A percentile compares a stretch with the other conserved stretches of the same genome.
Evolutionary conservation across 495 filamentous ascomycete species (phyloP).

Genomic region (Chaetomium cochliodes): DNA sequence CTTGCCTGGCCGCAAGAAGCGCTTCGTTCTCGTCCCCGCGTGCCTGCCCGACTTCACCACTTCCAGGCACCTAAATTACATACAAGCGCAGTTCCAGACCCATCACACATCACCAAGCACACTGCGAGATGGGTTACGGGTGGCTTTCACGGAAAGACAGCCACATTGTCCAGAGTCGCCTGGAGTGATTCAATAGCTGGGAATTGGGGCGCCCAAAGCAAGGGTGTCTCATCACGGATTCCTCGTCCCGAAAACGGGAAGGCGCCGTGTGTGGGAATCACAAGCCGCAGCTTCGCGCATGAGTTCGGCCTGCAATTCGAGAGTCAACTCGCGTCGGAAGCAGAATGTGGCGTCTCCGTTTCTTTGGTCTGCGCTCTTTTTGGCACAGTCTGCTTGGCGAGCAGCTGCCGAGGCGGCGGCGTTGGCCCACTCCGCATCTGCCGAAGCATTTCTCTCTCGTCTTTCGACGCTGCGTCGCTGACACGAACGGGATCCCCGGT

Average conservation of each 20-base stretch:
- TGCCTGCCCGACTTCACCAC: too few species aligned
- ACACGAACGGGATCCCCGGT: not conserved
- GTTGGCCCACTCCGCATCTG: not conserved
- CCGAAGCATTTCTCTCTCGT: not conserved
- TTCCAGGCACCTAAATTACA: too few species aligned
- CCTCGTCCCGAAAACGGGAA: not conserved
- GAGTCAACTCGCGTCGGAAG: not conserved
- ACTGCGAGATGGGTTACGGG: too few species aligned
- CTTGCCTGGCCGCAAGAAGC: too few species aligned
- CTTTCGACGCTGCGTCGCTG: not conserved
- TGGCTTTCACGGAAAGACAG: too few species aligned
- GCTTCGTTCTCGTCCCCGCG: not conserved
- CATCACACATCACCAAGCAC: too few species aligned
- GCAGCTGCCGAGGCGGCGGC: slow-evolving; percentile 6
- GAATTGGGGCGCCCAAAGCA: not conserved
- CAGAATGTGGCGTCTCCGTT: slow-evolving; percentile 8
- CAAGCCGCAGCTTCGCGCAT: not conserved
- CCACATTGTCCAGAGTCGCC: not conserved
- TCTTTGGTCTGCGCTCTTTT: not conserved
- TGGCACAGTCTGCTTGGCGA: not conserved
- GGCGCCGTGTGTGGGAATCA: not conserved
- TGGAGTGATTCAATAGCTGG: not conserved
- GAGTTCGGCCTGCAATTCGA: too few species aligned
- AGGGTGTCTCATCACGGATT: slow-evolving; percentile 6
- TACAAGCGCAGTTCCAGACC: too few species aligned